Conservation (phyloP, 345 rosid genomes). For the Salix dunnii region DNA sequence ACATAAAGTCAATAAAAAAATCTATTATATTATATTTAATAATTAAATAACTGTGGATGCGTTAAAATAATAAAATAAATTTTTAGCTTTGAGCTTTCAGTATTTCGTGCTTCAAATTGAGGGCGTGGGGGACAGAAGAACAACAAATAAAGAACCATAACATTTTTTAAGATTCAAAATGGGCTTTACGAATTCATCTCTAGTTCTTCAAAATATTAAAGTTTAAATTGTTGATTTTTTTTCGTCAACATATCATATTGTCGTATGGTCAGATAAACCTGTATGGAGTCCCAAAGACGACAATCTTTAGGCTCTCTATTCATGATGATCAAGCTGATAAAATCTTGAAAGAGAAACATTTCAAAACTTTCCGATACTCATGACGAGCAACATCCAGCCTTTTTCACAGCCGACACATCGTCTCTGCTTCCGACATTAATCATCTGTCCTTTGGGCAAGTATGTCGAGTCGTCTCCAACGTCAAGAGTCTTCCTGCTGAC, state of each 20-base stretch:
- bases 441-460: conserved; percentile 28
- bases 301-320: background rate
- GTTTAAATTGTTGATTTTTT: background rate
- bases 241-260: background rate
- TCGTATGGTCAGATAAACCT: conserved; percentile 5
- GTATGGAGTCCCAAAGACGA: background rate
- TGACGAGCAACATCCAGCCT: conserved; percentile 27
- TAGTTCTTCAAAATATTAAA: background rate
- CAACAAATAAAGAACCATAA: background rate
- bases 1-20: too few species aligned
- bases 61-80: too few species aligned
- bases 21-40: too few species aligned
- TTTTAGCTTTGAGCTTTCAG: too few species aligned
- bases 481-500: conserved; percentile 35
- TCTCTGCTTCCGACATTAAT: conserved; percentile 31
- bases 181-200: background rate
- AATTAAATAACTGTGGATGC: too few species aligned
- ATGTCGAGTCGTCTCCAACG: conserved; percentile 26
- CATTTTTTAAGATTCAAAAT: background rate
- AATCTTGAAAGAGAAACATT: background rate
- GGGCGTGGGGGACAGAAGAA: background rate
- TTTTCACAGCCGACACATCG: conserved; percentile 30
- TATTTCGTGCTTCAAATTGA: too few species aligned
- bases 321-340: background rate
- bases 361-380: background rate